Evolutionary conservation across 345 rosid species (phyloP).

Genomic region (Euphorbia peplus): DNA sequence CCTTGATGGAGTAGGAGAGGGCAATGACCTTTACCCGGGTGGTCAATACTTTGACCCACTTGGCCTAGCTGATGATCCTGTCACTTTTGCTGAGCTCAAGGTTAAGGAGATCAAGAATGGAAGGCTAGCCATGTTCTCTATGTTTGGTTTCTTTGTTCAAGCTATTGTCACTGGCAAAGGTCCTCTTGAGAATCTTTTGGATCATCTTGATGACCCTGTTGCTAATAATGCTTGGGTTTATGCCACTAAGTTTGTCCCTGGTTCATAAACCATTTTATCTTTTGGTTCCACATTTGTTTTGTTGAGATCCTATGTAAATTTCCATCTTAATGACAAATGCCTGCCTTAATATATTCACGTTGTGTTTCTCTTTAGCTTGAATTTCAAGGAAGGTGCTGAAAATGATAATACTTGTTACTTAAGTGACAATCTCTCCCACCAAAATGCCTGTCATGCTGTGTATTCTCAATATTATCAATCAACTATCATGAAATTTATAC

Average conservation of each 20-base stretch:
- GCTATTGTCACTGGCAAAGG: constrained; percentile 96
- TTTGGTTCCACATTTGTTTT: constrained; percentile 12
- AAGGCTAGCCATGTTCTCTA: constrained; percentile 92
- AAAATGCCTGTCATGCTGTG: no score
- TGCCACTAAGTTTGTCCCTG: constrained; percentile 90
- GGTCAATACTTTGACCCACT: constrained; percentile 89
- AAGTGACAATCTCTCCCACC: no score
- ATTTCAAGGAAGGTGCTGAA: background rate
- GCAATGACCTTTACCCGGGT: constrained; percentile 88
- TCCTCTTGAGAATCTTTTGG: constrained; percentile 86
- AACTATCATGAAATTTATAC: no score
- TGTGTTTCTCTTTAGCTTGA: background rate
- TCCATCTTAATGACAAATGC: background rate
- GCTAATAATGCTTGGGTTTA: constrained; percentile 98
- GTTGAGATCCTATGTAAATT: constrained; percentile 18
- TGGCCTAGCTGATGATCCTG: constrained; percentile 86
- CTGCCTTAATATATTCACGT: background rate
- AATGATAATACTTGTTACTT: background rate
- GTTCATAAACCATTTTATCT: constrained; percentile 40
- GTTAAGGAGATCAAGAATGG: constrained; percentile 98
- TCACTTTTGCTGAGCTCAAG: constrained; percentile 85
- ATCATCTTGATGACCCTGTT: constrained; percentile 88
- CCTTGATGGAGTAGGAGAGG: constrained; percentile 87
- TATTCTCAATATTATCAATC: no score
- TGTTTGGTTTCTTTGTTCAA: constrained; percentile 98